Evolutionary conservation across 352 stramenopile genomes (phyloP), one percentile per base, ranked within the genome.

Genomic region (Phytophthora melonis): DNA sequence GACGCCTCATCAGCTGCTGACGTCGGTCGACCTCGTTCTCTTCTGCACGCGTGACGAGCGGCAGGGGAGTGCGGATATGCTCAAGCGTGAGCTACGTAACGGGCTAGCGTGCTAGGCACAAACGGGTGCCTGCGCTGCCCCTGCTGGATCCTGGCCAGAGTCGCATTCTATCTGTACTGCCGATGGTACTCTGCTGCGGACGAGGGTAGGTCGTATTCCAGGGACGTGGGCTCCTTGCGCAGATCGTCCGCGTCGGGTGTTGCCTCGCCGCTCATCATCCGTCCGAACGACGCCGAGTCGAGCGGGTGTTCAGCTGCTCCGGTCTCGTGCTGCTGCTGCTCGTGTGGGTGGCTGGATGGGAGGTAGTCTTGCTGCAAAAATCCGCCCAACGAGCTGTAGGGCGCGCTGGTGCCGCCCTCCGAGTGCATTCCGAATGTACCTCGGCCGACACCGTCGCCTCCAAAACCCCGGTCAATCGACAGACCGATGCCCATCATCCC

Each of bases 321-420:
- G 23, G 55, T 67, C 45, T 71, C 71, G 9, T 81, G 70, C 32
- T 78, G 61, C n/a, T 73, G 70, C 32, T 78, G 61, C n/a, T 73
- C 61, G 14, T 72, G 64, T 21, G 80, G 68, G 32, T 89, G 75
- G 13, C 79, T 69, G 16, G 79, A 67, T 23, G 86, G 65, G 32
- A 83, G 68, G 63, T 88, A 94, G 30, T 89, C 77, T 60, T 73
- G 79, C 47, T 85, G 70, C 56, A 94, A 77, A 72, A 91, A 90
- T n/a, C 82, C 82, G 8, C 82, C 76, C n/a, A 93, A 77, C 21
- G 86, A 82, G 34, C 75, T 78, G 74, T 92, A 93, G 6, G 78
- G 68, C 16, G 65, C 53, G 19, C 56, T 73, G 45, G 63, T 58
- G 19, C 74, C 71, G 13, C 36, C 41, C 23, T 82, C 68, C 0